A percentile compares a stretch with the other conserved stretches of the same genome.
phyloP scores from a whole-genome alignment of 805 yeast species.

The Candida lessepsii region DNA sequence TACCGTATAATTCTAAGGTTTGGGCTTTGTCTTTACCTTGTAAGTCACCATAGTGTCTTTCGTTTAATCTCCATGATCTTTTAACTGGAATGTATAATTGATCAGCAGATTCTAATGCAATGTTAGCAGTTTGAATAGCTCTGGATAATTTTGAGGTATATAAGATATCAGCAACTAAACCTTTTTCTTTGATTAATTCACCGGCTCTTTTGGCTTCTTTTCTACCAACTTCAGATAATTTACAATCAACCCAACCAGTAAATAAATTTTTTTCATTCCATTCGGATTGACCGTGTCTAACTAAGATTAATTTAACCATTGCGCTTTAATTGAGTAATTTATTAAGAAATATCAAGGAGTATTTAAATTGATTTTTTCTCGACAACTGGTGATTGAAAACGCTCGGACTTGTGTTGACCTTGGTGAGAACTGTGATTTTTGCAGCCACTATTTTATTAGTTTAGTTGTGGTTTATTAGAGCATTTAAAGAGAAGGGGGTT shows the following conservation, averaged over 20 bases:
- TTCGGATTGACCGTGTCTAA: conserved; percentile 99
- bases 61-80: conserved; percentile 97
- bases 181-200: conserved; percentile 82
- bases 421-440: conserved; percentile 1
- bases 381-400: conserved; percentile 17
- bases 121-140: conserved; percentile 96
- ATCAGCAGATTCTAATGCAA: conserved; percentile 86
- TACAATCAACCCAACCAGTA: conserved; percentile 99
- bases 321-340: conserved; percentile 8
- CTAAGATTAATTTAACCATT: conserved; percentile 73
- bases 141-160: conserved; percentile 90
- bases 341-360: conserved; percentile 4
- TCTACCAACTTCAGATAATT: conserved; percentile 77
- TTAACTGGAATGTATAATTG: conserved; percentile 86
- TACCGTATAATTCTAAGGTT: conserved; percentile 82
- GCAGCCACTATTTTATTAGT: conserved; percentile 2
- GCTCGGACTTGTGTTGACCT: conserved; percentile 16
- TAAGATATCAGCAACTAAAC: conserved; percentile 79
- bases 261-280: conserved; percentile 98
- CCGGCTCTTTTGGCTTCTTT: conserved; percentile 94
- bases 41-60: conserved; percentile 98
- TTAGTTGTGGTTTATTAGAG: too few species aligned
- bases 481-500: too few species aligned
- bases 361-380: conserved; percentile 5
- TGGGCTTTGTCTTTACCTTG: conserved; percentile 98